Conservation (phyloP, 148 eudicot genomes). For the Persicaria tinctoria region DNA sequence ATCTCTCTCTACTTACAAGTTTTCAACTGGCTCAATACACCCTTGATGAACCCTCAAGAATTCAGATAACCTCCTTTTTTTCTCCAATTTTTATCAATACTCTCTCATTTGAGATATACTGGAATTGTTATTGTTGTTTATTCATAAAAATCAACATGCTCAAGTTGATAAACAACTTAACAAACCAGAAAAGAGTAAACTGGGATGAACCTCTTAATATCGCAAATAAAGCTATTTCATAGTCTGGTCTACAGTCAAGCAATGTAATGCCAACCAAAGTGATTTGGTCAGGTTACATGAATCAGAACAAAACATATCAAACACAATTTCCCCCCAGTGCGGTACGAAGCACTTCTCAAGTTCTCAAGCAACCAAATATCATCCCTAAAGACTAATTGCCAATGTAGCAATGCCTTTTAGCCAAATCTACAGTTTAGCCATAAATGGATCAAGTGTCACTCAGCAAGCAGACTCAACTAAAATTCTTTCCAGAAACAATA, state of each 20-base stretch:
- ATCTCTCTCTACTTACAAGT: not conserved
- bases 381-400: not conserved
- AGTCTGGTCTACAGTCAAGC: not conserved
- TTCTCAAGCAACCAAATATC: not conserved
- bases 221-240: not conserved
- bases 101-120: not conserved
- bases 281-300: slow-evolving; percentile 2
- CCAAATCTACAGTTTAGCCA: not conserved
- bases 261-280: not conserved
- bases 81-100: not conserved
- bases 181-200: not conserved
- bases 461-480: not conserved
- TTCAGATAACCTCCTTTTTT: not conserved
- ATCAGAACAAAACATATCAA: not conserved
- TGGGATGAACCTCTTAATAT: not conserved
- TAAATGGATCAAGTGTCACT: not conserved
- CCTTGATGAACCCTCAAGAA: not conserved
- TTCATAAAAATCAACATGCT: not conserved
- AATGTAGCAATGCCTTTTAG: not conserved
- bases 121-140: no score
- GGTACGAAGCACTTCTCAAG: not conserved
- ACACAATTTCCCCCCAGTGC: not conserved
- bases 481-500: not conserved
- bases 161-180: not conserved
- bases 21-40: not conserved